Conservation (phyloP, 768 basidiomycete genomes). For the Tulasnella sp. region DNA sequence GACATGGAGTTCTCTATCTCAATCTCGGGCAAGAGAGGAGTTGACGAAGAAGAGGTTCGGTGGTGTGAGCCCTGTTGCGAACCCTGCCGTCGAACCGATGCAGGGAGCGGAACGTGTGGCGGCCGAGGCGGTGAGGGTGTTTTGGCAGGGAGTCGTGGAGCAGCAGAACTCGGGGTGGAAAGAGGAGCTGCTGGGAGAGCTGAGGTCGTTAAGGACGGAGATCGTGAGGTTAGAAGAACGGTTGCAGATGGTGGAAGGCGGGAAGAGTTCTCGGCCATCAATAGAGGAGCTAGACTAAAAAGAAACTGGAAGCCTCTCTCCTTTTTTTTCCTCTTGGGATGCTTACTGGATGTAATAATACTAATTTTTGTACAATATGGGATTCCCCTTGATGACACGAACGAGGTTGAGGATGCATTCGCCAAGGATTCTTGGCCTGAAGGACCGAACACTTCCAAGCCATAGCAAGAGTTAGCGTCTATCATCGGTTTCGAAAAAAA, state of each 20-base stretch:
- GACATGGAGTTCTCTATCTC: slow-evolving; percentile 47
- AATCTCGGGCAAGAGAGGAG: slow-evolving; percentile 27
- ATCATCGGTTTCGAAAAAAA: no score
- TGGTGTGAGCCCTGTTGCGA: not conserved
- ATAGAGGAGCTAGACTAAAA: slow-evolving; percentile 18
- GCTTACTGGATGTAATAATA: slow-evolving; percentile 10
- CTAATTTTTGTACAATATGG: not conserved
- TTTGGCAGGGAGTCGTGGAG: slow-evolving; percentile 1
- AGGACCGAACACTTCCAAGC: no score
- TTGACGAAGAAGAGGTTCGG: slow-evolving; percentile 23
- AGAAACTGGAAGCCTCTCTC: not conserved
- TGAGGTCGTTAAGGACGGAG: slow-evolving; percentile 24
- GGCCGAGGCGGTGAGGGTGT: slow-evolving; percentile 2
- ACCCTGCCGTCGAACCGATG: not conserved
- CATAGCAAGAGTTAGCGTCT: no score
- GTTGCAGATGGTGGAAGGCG: slow-evolving; percentile 2
- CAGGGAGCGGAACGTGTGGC: slow-evolving; percentile 13
- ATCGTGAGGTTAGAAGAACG: slow-evolving; percentile 21
- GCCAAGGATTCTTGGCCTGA: no score
- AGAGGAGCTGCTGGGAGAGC: slow-evolving; percentile 12
- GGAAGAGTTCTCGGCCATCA: not conserved
- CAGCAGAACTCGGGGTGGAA: slow-evolving; percentile 25
- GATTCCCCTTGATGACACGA: not conserved
- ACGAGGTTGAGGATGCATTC: no score
- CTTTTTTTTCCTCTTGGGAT: not conserved